Evolutionary conservation across 2,329 filamentous ascomycete species (phyloP).

Genomic region (Calonectria naviculata): DNA sequence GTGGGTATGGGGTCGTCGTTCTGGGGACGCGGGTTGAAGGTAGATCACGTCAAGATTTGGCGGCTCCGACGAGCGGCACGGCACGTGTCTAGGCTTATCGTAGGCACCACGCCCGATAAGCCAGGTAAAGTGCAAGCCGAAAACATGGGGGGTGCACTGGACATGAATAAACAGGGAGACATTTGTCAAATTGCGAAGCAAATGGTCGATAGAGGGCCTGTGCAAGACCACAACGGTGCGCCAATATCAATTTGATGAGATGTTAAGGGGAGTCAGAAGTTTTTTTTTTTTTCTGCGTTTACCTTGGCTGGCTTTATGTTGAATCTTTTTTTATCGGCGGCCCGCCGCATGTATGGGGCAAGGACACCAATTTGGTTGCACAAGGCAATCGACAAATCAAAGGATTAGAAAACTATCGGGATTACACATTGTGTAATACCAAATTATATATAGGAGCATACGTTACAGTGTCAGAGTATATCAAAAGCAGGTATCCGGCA

Average conservation of each 20-base stretch:
- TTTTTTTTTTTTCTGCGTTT: not conserved
- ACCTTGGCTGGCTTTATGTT: not conserved
- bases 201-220: not conserved
- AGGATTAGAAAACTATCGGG: not conserved
- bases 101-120: constrained; percentile 28
- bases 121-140: not conserved
- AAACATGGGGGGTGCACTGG: not conserved
- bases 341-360: not conserved
- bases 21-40: constrained; percentile 32
- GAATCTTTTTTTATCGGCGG: not conserved
- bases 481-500: not conserved
- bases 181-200: not conserved
- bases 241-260: constrained; percentile 11
- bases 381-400: not conserved
- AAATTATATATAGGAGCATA: not conserved
- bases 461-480: too few relatives aligned
- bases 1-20: constrained; percentile 22
- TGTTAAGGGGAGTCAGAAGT: constrained; percentile 14
- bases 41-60: constrained; percentile 41
- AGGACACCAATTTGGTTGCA: not conserved
- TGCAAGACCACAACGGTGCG: constrained; percentile 2
- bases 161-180: not conserved
- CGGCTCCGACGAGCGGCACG: constrained; percentile 34
- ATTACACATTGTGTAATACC: not conserved
- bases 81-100: constrained; percentile 37